These are phyloP conservation scores for Xylaria palmicola DNA, from an alignment of 495 filamentous ascomycete species.

Conservation along the genomic window DNA sequence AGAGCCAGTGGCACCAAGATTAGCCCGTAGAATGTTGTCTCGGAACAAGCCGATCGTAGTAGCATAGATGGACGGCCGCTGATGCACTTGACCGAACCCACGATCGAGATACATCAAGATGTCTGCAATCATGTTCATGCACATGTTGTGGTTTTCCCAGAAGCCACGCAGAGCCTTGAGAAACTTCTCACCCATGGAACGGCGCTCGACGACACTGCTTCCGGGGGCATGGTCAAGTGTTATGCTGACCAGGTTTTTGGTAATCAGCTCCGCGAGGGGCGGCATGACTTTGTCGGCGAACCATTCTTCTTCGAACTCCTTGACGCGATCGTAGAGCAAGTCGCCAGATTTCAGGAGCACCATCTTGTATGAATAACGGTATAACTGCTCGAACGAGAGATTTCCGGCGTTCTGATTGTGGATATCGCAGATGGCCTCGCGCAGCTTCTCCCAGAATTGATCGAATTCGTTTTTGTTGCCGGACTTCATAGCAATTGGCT, in stretches of 20 bases:
- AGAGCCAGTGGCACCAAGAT: slow-evolving; percentile 40
- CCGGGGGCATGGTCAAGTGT: slow-evolving; percentile 45
- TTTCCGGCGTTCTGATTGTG: slow-evolving; percentile 87
- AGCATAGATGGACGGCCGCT: slow-evolving; percentile 75
- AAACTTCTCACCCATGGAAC: slow-evolving; percentile 80
- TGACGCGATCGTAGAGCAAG: slow-evolving; percentile 76
- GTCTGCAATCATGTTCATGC: slow-evolving; percentile 97
- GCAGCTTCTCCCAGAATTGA: slow-evolving; percentile 72
- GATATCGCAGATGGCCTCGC: slow-evolving; percentile 75
- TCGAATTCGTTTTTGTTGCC: slow-evolving; percentile 63
- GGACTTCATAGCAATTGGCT: slow-evolving; percentile 14
- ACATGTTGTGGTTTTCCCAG: slow-evolving; percentile 86
- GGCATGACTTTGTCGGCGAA: slow-evolving; percentile 66
- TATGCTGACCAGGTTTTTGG: slow-evolving; percentile 54
- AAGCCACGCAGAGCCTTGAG: slow-evolving; percentile 69
- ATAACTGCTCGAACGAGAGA: slow-evolving; percentile 93
- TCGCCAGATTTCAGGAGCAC: slow-evolving; percentile 85
- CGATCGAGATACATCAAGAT: slow-evolving; percentile 99
- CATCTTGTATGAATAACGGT: slow-evolving; percentile 95
- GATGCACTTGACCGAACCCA: slow-evolving; percentile 67
- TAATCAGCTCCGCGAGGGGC: slow-evolving; percentile 59
- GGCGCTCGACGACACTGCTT: slow-evolving; percentile 69
- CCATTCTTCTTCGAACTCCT: slow-evolving; percentile 76
- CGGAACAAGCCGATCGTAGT: slow-evolving; percentile 84
- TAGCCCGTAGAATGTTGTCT: slow-evolving; percentile 65